Conservation (phyloP, 345 rosid species). For the Populus davidiana region DNA sequence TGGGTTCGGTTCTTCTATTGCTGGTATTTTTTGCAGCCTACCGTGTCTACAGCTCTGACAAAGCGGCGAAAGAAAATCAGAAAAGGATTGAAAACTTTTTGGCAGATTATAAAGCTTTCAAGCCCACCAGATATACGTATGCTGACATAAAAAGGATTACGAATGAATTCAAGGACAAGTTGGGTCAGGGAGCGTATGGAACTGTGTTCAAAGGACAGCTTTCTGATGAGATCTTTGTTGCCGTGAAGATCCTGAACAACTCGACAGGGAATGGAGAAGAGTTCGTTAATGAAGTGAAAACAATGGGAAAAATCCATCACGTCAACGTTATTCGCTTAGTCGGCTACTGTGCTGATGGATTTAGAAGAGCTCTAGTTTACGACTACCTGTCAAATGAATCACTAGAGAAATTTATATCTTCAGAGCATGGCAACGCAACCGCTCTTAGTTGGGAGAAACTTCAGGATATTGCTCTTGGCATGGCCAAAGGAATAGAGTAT, state of each 20-base stretch:
- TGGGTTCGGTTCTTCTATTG: background rate
- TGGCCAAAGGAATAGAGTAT: conserved; percentile 24
- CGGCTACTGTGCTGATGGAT: conserved; percentile 27
- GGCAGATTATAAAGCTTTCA: conserved; percentile 26
- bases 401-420: conserved; percentile 15
- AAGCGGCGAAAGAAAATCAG: conserved; percentile 10
- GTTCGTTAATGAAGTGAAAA: conserved; percentile 23
- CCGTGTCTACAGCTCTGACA: background rate
- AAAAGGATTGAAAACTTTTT: conserved; percentile 15
- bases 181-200: conserved; percentile 30
- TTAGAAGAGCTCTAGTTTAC: conserved; percentile 25
- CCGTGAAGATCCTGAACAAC: conserved; percentile 23
- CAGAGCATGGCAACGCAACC: background rate
- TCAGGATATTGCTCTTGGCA: conserved; percentile 23
- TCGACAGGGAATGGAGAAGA: conserved; percentile 20
- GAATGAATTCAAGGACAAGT: conserved; percentile 14
- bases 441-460: conserved; percentile 19
- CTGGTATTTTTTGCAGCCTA: background rate
- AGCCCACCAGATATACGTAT: conserved; percentile 20
- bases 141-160: conserved; percentile 24
- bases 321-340: conserved; percentile 24
- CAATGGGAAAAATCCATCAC: conserved; percentile 25
- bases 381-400: conserved; percentile 18
- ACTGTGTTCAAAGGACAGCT: conserved; percentile 25
- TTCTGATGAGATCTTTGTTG: conserved; percentile 20